phyloP scores from a whole-genome alignment of 78 protist species.

The Chrysochromulina tobinii region DNA sequence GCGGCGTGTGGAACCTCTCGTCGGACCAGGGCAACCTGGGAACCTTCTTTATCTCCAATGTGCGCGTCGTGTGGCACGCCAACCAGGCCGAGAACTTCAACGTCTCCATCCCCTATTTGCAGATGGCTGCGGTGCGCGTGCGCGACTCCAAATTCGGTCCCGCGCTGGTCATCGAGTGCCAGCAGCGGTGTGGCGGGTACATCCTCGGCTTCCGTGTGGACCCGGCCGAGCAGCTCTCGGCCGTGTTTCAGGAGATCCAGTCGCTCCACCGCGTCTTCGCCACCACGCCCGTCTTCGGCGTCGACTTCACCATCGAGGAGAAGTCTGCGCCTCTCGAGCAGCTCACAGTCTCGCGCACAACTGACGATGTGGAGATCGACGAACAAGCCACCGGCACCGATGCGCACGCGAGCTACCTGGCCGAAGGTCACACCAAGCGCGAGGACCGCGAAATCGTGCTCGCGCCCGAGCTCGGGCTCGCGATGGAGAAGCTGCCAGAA shows the following conservation, averaged over 20 bases:
- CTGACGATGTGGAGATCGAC: slow-evolving; percentile 54
- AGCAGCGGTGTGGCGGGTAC: slow-evolving; percentile 38
- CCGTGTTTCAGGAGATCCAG: slow-evolving; percentile 22
- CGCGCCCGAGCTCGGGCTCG: slow-evolving; percentile 53
- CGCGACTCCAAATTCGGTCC: slow-evolving; percentile 74
- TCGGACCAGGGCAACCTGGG: slow-evolving; percentile 79
- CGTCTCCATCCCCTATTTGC: slow-evolving; percentile 78
- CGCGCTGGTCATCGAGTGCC: slow-evolving; percentile 65
- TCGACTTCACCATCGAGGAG: slow-evolving; percentile 40
- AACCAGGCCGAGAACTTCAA: slow-evolving; percentile 79
- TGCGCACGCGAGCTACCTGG: neutral
- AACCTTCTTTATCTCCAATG: slow-evolving; percentile 64
- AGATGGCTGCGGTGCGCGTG: neutral
- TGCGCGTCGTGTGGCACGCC: slow-evolving; percentile 84
- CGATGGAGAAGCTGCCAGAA: slow-evolving; percentile 58
- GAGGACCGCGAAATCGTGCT: slow-evolving; percentile 32
- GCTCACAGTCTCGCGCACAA: neutral
- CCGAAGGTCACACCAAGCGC: neutral
- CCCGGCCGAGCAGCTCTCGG: slow-evolving; percentile 8
- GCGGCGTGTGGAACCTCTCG: slow-evolving; percentile 79
- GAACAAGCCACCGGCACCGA: slow-evolving; percentile 19
- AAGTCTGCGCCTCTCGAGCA: neutral
- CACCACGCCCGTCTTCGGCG: slow-evolving; percentile 54
- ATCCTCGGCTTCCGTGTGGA: slow-evolving; percentile 70
- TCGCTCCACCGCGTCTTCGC: slow-evolving; percentile 33